These are phyloP conservation scores for Apiotrichum laibachii DNA, from an alignment of 1,284 basidiomycete genomes.

Conservation along the genomic window DNA sequence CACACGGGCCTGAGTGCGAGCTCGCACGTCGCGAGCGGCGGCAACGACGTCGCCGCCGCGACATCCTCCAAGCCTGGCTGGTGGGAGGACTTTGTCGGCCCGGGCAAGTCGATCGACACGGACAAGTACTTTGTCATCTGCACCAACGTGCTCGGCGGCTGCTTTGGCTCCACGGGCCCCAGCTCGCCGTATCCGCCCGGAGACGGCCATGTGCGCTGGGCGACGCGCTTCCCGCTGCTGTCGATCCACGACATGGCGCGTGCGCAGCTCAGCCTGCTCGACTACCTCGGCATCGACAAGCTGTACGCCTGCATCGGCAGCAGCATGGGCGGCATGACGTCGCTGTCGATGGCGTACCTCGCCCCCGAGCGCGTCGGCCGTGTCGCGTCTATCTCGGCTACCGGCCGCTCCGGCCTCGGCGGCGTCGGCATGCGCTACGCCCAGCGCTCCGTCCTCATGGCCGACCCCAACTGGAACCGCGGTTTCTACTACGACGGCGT, in stretches of 20 bases:
- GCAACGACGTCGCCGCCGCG: constrained; percentile 66
- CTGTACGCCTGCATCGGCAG: constrained; percentile 90
- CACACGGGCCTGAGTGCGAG: constrained; percentile 95
- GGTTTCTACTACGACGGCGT: constrained; percentile 95
- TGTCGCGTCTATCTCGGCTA: constrained; percentile 89
- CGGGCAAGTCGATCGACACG: constrained; percentile 89
- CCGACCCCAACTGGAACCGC: constrained; percentile 98
- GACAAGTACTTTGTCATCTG: constrained; percentile 90
- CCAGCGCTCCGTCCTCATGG: constrained; percentile 87
- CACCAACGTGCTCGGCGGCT: constrained; percentile 95
- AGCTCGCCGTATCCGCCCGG: constrained; percentile 61
- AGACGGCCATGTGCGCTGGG: constrained; percentile 68
- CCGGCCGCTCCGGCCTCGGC: constrained; percentile 83
- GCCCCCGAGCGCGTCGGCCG: constrained; percentile 82
- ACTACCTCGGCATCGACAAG: constrained; percentile 76
- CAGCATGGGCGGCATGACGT: constrained; percentile 98
- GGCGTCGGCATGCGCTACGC: constrained; percentile 95
- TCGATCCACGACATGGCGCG: constrained; percentile 94
- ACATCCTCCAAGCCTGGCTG: constrained; percentile 63
- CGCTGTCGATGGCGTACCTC: constrained; percentile 92
- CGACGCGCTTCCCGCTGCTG: constrained; percentile 85
- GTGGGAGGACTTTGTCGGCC: constrained; percentile 99
- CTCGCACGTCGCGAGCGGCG: constrained; percentile 86
- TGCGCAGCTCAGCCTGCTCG: constrained; percentile 84
- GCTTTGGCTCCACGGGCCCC: constrained; percentile 95